Base-by-base conservation (phyloP, 2,329 filamentous ascomycete species). In the Aspergillus intermedius region DNA sequence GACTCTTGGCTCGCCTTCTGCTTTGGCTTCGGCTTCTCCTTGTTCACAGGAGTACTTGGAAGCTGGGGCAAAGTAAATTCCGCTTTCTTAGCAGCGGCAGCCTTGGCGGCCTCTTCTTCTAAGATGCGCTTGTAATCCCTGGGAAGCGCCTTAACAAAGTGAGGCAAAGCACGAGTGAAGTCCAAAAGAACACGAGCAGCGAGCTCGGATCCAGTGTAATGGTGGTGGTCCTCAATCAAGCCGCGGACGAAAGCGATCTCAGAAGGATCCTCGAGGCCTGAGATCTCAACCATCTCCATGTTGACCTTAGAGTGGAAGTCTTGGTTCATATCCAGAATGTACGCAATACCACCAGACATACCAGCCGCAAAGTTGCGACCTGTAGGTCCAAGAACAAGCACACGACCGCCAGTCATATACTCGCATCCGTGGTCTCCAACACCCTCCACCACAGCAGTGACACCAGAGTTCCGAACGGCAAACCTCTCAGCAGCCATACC, bases 321-420 rank as follows among this genome's bases (percentile, higher is more conserved):
- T 56, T 86, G 81, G 67, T 91, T 81, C 64, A 93, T 86, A 64
- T 97, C 91, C 25, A 97, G 81, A 47, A 96, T 83, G 63, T 95
- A 97, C 15, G 91, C 91, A 62, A 97, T 96, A 77, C 91, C 91
- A 65, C 91, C 91, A 63, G 91, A 96, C 91, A 97, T 97, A 78
- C 91, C 91, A 53, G 91, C 91, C 60, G 91, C 91, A 65, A 97
- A 97, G 78, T 97, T 97, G 60, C 91, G 91, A 42, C 91, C 91
- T 65, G 90, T 95, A 62, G 81, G 83, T 50, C 91, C 91, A 43
- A 97, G 80, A 63, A 95, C 80, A 55, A 97, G 76, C 45, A 96
- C 79, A 65, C 91, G 88, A 66, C 91, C 91, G 67, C 91, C 91
- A 63, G 91, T 96, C 91, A 97, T 97, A 80, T 97, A 97, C 78